Conservation (phyloP, 192 early-diverging fungal genomes). For the Phlyctochytrium bullatum region DNA sequence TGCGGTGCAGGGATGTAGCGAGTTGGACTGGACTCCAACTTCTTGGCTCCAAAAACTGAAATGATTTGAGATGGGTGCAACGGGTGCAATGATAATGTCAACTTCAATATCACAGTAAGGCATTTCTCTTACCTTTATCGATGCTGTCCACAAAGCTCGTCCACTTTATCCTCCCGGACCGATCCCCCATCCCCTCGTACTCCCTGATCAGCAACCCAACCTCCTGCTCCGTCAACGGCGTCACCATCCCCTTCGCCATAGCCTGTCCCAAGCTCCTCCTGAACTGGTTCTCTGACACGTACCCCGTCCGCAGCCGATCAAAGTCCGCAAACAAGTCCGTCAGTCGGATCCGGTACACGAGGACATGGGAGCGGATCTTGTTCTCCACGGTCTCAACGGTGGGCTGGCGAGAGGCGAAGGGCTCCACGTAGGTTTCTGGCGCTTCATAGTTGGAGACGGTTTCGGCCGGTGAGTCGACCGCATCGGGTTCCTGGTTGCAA, state of each 20-base stretch:
- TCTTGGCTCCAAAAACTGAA: slow-evolving; percentile 48
- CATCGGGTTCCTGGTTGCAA: too few species aligned
- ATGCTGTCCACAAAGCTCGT: slow-evolving; percentile 49
- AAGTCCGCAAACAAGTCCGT: slow-evolving; percentile 54
- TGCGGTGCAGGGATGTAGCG: slow-evolving; percentile 38
- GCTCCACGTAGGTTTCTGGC: too few species aligned
- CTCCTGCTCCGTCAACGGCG: slow-evolving; percentile 31
- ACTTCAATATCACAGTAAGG: not conserved
- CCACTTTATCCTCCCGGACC: slow-evolving; percentile 41
- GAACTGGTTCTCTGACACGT: slow-evolving; percentile 47
- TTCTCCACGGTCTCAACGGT: slow-evolving; percentile 34
- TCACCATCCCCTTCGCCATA: slow-evolving; percentile 41
- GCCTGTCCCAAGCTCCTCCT: slow-evolving; percentile 38
- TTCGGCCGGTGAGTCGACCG: too few species aligned
- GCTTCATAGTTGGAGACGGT: too few species aligned
- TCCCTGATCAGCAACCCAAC: slow-evolving; percentile 31
- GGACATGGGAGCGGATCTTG: slow-evolving; percentile 46
- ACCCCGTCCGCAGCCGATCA: slow-evolving; percentile 47
- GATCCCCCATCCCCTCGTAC: slow-evolving; percentile 28
- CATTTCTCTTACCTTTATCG: slow-evolving; percentile 42
- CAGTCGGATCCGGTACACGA: slow-evolving; percentile 47
- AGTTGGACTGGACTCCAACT: slow-evolving; percentile 42
- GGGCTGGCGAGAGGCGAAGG: not conserved
- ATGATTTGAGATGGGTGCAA: not conserved
- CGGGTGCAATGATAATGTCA: not conserved